Base-by-base conservation (phyloP, 2,329 filamentous ascomycete genomes). In the Chaetothyriales sp. region DNA sequence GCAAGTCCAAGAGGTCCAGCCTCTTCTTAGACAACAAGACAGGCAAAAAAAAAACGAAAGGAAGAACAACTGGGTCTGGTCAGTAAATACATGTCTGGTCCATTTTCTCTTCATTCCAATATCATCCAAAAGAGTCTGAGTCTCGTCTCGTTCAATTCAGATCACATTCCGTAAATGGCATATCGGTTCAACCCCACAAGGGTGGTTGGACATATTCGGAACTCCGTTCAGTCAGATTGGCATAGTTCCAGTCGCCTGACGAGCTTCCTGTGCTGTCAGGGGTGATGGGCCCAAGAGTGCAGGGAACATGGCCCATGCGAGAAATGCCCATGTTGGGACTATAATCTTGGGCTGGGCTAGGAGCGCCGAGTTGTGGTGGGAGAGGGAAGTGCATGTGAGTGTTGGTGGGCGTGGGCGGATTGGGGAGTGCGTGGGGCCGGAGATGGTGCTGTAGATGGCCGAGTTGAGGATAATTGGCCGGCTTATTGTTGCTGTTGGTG, bases 131-230 rank as follows among this genome's bases (percentile, higher is more conserved):
- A 32, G 12, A 7, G 12, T 32, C 12, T 10, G 12, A 7, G 12
- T 32, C n/a, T n/a, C n/a, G n/a, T 32, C 3, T 9, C 32, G 15
- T 39, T 39, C 32, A 39, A 32, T 32, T 32, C 28, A 5, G 12
- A 5, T 32, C 9, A 32, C 8, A 32, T 32, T 32, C 28, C 28
- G 12, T 32, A 10, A 10, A 32, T 32, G 2, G 3, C 2, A 5
- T 39, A 2, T 15, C 32, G 10, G 10, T 15, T 39, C 15, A 39
- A 15, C 58, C 58, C 70, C 70, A 72, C 10, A 72, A 58, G 2
- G 70, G 69, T 15, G 70, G 69, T 51, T 71, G 69, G 9, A 73
- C 71, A 56, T 71, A 72, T 58, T 73, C 69, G n/a, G 66, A 62
- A 36, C 69, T 70, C 12, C 70, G 63, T 52, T 72, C 70, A 10